These are phyloP conservation scores for Eutypella sp. DNA, from an alignment of 2,329 filamentous ascomycete genomes.

Conservation along the genomic window DNA sequence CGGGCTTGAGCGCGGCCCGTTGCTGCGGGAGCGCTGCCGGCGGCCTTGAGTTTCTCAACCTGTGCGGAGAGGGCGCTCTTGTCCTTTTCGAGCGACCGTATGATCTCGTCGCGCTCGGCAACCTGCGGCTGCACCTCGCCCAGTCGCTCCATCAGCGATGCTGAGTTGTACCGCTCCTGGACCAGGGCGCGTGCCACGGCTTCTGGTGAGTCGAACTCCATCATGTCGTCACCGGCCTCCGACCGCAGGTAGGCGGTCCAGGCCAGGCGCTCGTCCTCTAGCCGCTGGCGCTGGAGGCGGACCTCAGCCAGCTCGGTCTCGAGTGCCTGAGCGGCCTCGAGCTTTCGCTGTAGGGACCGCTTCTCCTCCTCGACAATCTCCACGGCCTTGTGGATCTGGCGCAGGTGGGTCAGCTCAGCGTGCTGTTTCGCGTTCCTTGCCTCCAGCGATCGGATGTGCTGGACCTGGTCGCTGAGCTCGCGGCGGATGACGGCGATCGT, in stretches of 20 bases:
- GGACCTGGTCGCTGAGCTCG: slow-evolving; percentile 85
- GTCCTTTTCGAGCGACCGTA: slow-evolving; percentile 67
- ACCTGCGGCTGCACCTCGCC: slow-evolving; percentile 77
- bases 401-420: slow-evolving; percentile 73
- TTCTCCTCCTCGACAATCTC: slow-evolving; percentile 97
- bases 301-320: slow-evolving; percentile 75
- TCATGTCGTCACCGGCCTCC: slow-evolving; percentile 50
- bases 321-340: slow-evolving; percentile 69
- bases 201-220: slow-evolving; percentile 84
- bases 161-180: slow-evolving; percentile 73
- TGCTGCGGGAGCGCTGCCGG: slow-evolving; percentile 39
- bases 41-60: slow-evolving; percentile 62
- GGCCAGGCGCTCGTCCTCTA: slow-evolving; percentile 81
- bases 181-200: slow-evolving; percentile 79
- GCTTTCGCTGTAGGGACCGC: slow-evolving; percentile 68
- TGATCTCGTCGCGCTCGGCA: slow-evolving; percentile 68
- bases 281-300: slow-evolving; percentile 73
- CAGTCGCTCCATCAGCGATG: slow-evolving; percentile 73
- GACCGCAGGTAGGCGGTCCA: slow-evolving; percentile 86
- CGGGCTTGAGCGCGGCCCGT: slow-evolving; percentile 67
- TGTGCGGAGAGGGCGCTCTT: slow-evolving; percentile 60
- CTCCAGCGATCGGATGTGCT: slow-evolving; percentile 84
- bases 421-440: slow-evolving; percentile 73
- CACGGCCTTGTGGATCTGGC: slow-evolving; percentile 78
- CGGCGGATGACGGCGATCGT: slow-evolving; percentile 79